A percentile compares a stretch with the other conserved stretches of the same genome.
Evolutionary conservation across 768 basidiomycete species (phyloP).

Genomic region (Russula ochroleuca): DNA sequence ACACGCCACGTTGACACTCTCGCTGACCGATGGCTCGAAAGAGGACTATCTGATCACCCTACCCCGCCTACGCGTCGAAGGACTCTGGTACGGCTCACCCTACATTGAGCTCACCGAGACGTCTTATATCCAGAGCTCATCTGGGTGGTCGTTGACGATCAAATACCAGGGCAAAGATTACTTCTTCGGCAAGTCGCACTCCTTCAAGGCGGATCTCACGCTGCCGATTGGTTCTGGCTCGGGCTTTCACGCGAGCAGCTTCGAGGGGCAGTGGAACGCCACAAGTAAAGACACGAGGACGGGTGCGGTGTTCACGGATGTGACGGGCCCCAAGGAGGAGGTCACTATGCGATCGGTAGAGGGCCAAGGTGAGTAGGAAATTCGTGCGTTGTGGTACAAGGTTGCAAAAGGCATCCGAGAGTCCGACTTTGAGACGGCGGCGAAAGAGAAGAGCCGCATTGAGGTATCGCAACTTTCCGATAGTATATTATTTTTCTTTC

Average conservation of each 20-base stretch:
- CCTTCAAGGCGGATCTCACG: constrained; percentile 76
- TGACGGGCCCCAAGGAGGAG: constrained; percentile 67
- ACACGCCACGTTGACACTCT: constrained; percentile 77
- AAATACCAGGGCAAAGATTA: constrained; percentile 96
- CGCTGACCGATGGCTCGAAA: constrained; percentile 48
- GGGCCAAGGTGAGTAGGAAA: constrained; percentile 80
- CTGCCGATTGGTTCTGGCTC: constrained; percentile 36
- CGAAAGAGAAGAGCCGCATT: constrained; percentile 80
- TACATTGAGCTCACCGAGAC: constrained; percentile 88
- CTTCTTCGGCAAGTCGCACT: constrained; percentile 88
- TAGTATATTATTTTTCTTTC: not conserved
- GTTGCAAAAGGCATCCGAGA: constrained; percentile 90
- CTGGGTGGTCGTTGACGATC: constrained; percentile 56
- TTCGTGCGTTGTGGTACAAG: constrained; percentile 72
- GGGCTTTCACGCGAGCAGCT: constrained; percentile 38
- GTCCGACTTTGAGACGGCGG: constrained; percentile 89
- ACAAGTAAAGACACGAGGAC: constrained; percentile 50
- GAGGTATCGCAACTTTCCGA: constrained; percentile 57
- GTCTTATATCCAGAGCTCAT: constrained; percentile 66
- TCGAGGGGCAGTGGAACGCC: constrained; percentile 82
- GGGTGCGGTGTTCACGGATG: constrained; percentile 68
- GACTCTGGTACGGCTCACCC: constrained; percentile 84
- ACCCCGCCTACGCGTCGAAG: constrained; percentile 88
- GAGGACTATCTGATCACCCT: constrained; percentile 88
- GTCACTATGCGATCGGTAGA: constrained; percentile 56